Conservation (phyloP, 305 asterid genomes). For the Rubia tinctorum region DNA sequence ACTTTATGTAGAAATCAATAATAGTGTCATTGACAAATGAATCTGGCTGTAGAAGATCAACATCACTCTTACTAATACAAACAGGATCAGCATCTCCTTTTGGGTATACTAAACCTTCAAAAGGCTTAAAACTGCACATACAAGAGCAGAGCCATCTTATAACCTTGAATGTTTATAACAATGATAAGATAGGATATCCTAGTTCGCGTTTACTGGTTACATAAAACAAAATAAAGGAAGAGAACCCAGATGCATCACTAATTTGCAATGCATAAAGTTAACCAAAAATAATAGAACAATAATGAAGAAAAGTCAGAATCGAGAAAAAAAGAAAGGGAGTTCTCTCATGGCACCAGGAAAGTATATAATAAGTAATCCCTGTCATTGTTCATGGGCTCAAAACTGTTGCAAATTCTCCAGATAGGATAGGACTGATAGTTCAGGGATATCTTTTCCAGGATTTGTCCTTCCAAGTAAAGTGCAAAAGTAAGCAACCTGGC, state of each 20-base stretch:
- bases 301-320: background rate
- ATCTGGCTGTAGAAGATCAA: conserved; percentile 82
- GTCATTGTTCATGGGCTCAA: too few relatives aligned
- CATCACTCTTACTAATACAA: conserved; percentile 81
- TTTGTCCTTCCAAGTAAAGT: background rate
- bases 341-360: background rate
- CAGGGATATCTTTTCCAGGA: background rate
- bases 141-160: background rate
- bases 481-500: too few relatives aligned
- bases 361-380: too few relatives aligned
- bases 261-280: background rate
- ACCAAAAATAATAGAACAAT: background rate
- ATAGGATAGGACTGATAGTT: too few relatives aligned
- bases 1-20: conserved; percentile 91
- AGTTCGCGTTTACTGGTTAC: background rate
- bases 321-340: background rate
- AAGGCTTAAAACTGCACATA: conserved; percentile 64
- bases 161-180: background rate
- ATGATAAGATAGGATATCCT: background rate
- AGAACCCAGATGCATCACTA: background rate
- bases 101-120: conserved; percentile 87
- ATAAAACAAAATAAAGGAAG: background rate
- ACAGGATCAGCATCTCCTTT: conserved; percentile 93
- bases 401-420: too few relatives aligned
- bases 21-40: conserved; percentile 93